These are phyloP conservation scores for Dioscorea alata DNA, from an alignment of 106 monocot species.

Conservation along the genomic window DNA sequence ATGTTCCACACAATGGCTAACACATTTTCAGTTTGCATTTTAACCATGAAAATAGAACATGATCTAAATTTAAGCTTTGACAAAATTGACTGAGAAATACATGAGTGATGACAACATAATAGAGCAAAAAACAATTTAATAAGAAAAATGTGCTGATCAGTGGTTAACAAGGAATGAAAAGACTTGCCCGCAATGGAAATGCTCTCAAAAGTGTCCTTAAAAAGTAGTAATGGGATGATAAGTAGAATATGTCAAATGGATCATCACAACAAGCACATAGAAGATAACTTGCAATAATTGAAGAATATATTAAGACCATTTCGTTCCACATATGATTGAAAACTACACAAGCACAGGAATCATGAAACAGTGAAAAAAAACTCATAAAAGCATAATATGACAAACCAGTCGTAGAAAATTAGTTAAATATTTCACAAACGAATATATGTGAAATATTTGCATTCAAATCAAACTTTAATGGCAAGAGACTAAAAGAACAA, in stretches of 20 bases:
- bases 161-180: neutral
- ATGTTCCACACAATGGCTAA: too few relatives aligned
- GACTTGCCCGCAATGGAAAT: slow-evolving; percentile 78
- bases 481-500: too few relatives aligned
- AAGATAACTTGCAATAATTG: slow-evolving; percentile 65
- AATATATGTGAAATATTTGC: too few relatives aligned
- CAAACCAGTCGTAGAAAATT: neutral
- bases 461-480: too few relatives aligned
- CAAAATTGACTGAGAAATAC: too few relatives aligned
- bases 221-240: slow-evolving; percentile 85
- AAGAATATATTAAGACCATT: slow-evolving; percentile 3
- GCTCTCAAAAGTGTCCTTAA: slow-evolving; percentile 74
- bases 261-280: slow-evolving; percentile 61
- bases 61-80: too few relatives aligned
- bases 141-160: too few relatives aligned
- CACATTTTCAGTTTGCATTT: too few relatives aligned
- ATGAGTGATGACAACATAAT: too few relatives aligned
- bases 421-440: too few relatives aligned
- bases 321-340: neutral
- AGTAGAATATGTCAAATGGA: slow-evolving; percentile 92
- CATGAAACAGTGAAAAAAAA: neutral
- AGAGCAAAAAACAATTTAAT: too few relatives aligned
- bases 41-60: too few relatives aligned
- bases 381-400: neutral
- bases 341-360: neutral